Percentiles rank a stretch among this genome's conserved stretches.
Conservation (phyloP, 1,284 basidiomycete species). For the Leccinum fallax region DNA sequence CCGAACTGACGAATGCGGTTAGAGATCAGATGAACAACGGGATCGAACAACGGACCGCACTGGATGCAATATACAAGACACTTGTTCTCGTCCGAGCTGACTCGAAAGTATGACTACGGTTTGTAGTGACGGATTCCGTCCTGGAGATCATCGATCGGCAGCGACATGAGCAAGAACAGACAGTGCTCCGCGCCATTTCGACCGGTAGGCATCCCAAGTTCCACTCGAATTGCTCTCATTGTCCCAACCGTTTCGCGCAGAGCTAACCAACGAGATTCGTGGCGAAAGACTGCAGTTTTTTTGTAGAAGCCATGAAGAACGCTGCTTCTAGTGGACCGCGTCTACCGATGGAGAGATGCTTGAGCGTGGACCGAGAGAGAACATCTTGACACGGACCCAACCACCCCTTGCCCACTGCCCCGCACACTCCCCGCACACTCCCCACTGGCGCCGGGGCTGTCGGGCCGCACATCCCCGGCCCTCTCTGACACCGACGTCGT, state of each 20-base stretch:
- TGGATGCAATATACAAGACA: conserved; percentile 25
- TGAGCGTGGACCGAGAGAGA: no score
- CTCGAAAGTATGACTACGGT: background rate
- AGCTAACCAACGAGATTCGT: conserved; percentile 78
- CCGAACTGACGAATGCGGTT: conserved; percentile 27
- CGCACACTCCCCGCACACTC: no score
- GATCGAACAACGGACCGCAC: conserved; percentile 25
- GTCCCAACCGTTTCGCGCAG: conserved; percentile 38
- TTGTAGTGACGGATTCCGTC: conserved; percentile 58
- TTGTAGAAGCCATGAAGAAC: conserved; percentile 92
- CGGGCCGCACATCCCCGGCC: no score
- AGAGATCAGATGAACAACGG: conserved; percentile 32
- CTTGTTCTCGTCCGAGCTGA: conserved; percentile 3
- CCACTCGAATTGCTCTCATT: conserved; percentile 1
- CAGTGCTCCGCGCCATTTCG: conserved; percentile 60
- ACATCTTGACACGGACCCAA: conserved; percentile 16
- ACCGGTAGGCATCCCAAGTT: conserved; percentile 46
- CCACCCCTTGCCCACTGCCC: no score
- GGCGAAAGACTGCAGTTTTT: conserved; percentile 72
- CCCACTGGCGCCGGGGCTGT: no score
- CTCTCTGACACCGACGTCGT: no score
- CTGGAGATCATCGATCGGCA: conserved; percentile 65
- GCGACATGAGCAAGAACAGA: conserved; percentile 65
- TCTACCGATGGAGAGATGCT: conserved; percentile 56
- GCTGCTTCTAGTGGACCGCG: conserved; percentile 89